These are phyloP conservation scores for Gyrodon lividus DNA, from an alignment of 768 basidiomycete genomes.

Conservation along the genomic window DNA sequence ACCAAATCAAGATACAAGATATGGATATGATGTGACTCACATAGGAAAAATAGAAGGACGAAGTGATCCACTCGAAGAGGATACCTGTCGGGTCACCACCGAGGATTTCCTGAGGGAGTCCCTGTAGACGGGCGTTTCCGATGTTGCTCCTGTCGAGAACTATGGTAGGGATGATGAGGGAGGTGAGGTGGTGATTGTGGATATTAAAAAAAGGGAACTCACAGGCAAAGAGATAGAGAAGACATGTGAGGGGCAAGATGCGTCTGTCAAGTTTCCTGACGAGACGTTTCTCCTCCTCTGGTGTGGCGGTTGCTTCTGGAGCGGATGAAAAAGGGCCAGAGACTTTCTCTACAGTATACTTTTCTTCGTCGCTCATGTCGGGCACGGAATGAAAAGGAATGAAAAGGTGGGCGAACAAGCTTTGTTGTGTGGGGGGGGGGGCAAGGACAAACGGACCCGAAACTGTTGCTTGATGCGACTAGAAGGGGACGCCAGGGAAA, in stretches of 20 bases:
- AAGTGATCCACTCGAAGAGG: conserved; percentile 73
- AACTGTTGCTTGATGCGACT: too few relatives aligned
- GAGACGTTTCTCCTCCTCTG: conserved; percentile 35
- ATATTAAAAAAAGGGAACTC: conserved; percentile 28
- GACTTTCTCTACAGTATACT: neutral
- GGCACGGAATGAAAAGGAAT: conserved; percentile 6
- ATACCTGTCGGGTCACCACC: conserved; percentile 64
- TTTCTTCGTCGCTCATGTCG: conserved; percentile 16
- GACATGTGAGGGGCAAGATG: conserved; percentile 55
- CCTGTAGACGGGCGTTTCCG: conserved; percentile 77
- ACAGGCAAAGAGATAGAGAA: conserved; percentile 78
- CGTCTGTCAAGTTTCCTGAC: conserved; percentile 37
- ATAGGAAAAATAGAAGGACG: conserved; percentile 78
- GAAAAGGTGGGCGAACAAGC: neutral
- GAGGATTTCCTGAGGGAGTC: conserved; percentile 64
- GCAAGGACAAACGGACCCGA: too few relatives aligned
- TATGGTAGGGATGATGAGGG: conserved; percentile 8
- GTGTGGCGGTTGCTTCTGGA: conserved; percentile 20
- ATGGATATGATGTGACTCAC: conserved; percentile 35
- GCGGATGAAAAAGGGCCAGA: neutral
- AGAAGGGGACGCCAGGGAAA: neutral
- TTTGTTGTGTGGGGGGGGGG: neutral
- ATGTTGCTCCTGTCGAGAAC: conserved; percentile 73
- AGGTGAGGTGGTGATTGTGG: too few relatives aligned
- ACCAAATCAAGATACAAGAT: too few relatives aligned